phyloP scores from a whole-genome alignment of 2,329 filamentous ascomycete species.

The Plenodomus tracheiphilus region DNA sequence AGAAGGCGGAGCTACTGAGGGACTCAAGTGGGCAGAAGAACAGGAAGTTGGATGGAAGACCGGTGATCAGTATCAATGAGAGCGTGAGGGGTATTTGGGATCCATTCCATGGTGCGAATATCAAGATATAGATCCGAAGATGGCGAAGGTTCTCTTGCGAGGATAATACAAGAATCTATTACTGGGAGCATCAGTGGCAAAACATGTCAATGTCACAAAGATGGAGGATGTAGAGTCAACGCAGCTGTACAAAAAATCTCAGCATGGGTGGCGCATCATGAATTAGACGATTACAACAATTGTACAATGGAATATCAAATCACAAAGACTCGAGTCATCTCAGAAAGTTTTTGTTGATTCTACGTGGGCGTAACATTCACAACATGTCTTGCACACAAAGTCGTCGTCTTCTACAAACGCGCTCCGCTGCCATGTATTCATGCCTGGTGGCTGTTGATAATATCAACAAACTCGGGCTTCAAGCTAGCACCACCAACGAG shows the following conservation, averaged over 20 bases:
- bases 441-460: conserved; percentile 63
- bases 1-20: conserved; percentile 75
- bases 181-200: background rate
- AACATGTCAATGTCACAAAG: background rate
- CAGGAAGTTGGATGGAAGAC: conserved; percentile 58
- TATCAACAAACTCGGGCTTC: conserved; percentile 87
- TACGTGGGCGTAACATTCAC: conserved; percentile 3
- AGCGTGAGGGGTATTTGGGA: conserved; percentile 68
- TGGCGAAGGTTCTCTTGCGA: background rate
- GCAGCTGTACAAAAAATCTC: conserved; percentile 9
- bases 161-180: background rate
- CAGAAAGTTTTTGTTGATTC: conserved; percentile 3
- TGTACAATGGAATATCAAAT: conserved; percentile 28
- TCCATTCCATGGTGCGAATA: conserved; percentile 61
- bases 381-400: background rate
- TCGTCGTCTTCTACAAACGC: conserved; percentile 40
- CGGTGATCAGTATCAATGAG: conserved; percentile 64
- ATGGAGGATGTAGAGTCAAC: background rate
- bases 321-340: conserved; percentile 4
- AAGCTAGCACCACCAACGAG: conserved; percentile 93
- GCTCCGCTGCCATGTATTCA: conserved; percentile 42
- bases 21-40: conserved; percentile 77
- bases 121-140: conserved; percentile 25
- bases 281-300: conserved; percentile 12
- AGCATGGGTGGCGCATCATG: conserved; percentile 24